These are phyloP conservation scores for Boletus reticuloceps DNA, from an alignment of 768 basidiomycete species.

Conservation along the genomic window DNA sequence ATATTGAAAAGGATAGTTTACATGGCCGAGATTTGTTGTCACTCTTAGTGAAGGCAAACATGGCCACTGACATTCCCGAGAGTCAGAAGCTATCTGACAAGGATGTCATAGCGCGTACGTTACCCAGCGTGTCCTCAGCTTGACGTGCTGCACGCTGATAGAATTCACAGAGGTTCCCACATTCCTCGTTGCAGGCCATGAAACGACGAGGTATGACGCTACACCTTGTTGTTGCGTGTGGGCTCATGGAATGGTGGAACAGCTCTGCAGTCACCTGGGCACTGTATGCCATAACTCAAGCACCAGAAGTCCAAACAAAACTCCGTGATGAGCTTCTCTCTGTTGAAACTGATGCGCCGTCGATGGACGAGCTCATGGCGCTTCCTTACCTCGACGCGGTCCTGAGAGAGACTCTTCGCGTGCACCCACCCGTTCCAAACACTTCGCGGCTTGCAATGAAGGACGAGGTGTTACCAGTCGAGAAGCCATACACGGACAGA, in stretches of 20 bases:
- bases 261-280: slow-evolving; percentile 54
- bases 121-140: background rate
- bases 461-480: slow-evolving; percentile 54
- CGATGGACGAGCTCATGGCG: slow-evolving; percentile 65
- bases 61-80: slow-evolving; percentile 56
- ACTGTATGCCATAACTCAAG: slow-evolving; percentile 50
- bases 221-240: background rate
- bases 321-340: slow-evolving; percentile 57
- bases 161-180: slow-evolving; percentile 52
- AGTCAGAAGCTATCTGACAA: slow-evolving; percentile 56
- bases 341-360: slow-evolving; percentile 53
- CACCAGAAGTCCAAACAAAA: slow-evolving; percentile 48
- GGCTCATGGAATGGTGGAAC: background rate
- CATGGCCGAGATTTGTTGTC: slow-evolving; percentile 51
- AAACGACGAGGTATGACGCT: slow-evolving; percentile 46
- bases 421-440: slow-evolving; percentile 49
- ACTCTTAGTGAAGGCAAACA: slow-evolving; percentile 44
- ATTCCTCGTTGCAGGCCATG: slow-evolving; percentile 58
- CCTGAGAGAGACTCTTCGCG: slow-evolving; percentile 56
- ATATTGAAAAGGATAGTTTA: slow-evolving; percentile 33
- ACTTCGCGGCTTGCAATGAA: slow-evolving; percentile 44
- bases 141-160: background rate
- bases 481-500: slow-evolving; percentile 42
- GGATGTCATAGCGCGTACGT: slow-evolving; percentile 57
- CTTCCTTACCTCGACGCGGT: slow-evolving; percentile 71